Evolutionary conservation across 163 green algal genomes (phyloP).

Genomic region (Chloromonas sp.): DNA sequence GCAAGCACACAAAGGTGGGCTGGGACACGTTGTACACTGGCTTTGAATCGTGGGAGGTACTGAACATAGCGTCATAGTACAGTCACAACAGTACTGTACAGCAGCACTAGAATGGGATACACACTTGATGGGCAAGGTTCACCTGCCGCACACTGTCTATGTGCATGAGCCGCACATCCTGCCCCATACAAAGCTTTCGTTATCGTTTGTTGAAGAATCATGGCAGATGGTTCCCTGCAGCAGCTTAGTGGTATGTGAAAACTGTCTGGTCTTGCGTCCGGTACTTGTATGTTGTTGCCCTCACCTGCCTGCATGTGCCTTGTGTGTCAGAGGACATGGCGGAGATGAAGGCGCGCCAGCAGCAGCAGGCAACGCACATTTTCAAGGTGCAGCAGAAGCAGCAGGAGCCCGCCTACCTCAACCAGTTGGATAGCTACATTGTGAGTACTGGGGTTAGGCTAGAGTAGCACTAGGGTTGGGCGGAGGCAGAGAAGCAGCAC

Average conservation of each 20-base stretch:
- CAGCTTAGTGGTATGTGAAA: neutral
- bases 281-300: neutral
- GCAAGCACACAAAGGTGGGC: neutral
- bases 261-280: neutral
- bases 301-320: neutral
- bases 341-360: slow-evolving; percentile 19
- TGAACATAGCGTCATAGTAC: neutral
- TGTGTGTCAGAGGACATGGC: slow-evolving; percentile 10
- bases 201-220: too few species aligned
- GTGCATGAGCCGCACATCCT: too few species aligned
- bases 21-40: too few species aligned
- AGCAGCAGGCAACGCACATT: slow-evolving; percentile 39
- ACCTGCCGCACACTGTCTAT: too few species aligned
- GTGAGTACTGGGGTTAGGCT: slow-evolving; percentile 23
- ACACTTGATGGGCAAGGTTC: too few species aligned
- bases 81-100: neutral
- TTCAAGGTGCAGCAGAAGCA: slow-evolving; percentile 52
- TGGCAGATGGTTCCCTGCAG: neutral
- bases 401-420: slow-evolving; percentile 39
- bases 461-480: too few species aligned
- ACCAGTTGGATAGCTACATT: slow-evolving; percentile 60
- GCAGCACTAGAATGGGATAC: neutral
- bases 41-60: neutral
- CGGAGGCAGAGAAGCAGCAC: too few species aligned
- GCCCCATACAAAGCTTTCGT: too few species aligned